Percentiles rank a stretch among this genome's conserved stretches.
phyloP scores from a whole-genome alignment of 441 rosid genomes.

The Dalechampia spathulata region DNA sequence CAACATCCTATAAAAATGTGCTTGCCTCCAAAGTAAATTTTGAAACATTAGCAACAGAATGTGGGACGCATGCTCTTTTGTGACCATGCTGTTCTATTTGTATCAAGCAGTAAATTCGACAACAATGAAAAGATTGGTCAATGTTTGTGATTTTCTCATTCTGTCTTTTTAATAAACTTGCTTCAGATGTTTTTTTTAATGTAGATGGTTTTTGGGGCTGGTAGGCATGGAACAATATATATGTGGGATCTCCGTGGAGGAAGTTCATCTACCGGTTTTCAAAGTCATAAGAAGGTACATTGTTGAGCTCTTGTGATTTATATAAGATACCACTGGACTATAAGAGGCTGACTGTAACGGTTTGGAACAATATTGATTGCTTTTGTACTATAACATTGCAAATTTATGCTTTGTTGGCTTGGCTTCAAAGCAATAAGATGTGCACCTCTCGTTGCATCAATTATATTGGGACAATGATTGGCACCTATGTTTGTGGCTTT shows the following conservation, averaged over 20 bases:
- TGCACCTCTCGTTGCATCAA: not conserved
- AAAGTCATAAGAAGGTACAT: conserved; percentile 57
- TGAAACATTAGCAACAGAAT: not conserved
- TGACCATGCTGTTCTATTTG: no score
- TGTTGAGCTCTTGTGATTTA: conserved; percentile 1
- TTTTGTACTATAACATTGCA: not conserved
- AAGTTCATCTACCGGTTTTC: conserved; percentile 55
- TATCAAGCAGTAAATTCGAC: not conserved
- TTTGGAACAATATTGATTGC: not conserved
- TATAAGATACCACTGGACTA: not conserved
- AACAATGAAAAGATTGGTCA: not conserved
- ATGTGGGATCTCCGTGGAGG: conserved; percentile 97
- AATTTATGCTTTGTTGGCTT: not conserved
- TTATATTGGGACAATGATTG: not conserved
- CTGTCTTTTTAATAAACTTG: not conserved
- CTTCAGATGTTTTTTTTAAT: not conserved
- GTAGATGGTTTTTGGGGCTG: conserved; percentile 77
- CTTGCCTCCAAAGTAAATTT: not conserved
- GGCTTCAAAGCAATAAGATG: not conserved
- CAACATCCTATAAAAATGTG: not conserved
- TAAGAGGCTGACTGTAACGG: not conserved
- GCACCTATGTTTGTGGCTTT: not conserved
- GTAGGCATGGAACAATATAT: conserved; percentile 59
- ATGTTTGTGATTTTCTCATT: not conserved
- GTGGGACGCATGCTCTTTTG: not conserved